These are phyloP conservation scores for Diaporthe aspalathi DNA, from an alignment of 2,329 filamentous ascomycete species.

Conservation along the genomic window DNA sequence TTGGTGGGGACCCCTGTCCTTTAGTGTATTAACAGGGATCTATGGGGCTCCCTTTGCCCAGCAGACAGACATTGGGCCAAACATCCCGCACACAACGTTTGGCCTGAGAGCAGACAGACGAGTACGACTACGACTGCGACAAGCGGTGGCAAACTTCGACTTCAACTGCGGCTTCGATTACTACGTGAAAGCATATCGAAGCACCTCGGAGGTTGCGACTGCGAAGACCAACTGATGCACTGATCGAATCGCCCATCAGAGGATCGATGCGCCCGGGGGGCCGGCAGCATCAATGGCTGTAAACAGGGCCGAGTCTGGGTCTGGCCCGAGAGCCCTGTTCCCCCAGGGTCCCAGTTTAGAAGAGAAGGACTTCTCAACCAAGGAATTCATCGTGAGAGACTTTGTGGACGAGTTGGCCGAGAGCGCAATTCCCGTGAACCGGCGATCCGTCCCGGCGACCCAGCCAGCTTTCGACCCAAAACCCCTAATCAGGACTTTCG, in stretches of 20 bases:
- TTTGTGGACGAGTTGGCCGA: slow-evolving; percentile 96
- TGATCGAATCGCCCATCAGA: slow-evolving; percentile 30
- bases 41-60: slow-evolving; percentile 21
- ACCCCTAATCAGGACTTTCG: slow-evolving; percentile 94
- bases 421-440: slow-evolving; percentile 79
- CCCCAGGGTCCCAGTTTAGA: slow-evolving; percentile 85
- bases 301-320: slow-evolving; percentile 49
- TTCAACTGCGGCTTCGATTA: background rate
- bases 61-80: slow-evolving; percentile 11
- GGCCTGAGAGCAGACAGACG: slow-evolving; percentile 8
- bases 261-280: slow-evolving; percentile 51
- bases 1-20: slow-evolving; percentile 18
- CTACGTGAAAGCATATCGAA: background rate
- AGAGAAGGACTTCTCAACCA: slow-evolving; percentile 86
- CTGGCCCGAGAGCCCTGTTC: slow-evolving; percentile 74
- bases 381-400: slow-evolving; percentile 97
- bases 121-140: background rate
- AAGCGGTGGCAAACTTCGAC: background rate
- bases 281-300: slow-evolving; percentile 50
- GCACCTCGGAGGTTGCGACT: background rate
- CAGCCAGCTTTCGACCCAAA: slow-evolving; percentile 86
- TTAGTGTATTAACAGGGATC: background rate
- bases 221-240: slow-evolving; percentile 10
- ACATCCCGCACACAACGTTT: slow-evolving; percentile 3
- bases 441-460: slow-evolving; percentile 77